These are phyloP conservation scores for Arabis hirsuta DNA, from an alignment of 345 rosid species.

Conservation along the genomic window DNA sequence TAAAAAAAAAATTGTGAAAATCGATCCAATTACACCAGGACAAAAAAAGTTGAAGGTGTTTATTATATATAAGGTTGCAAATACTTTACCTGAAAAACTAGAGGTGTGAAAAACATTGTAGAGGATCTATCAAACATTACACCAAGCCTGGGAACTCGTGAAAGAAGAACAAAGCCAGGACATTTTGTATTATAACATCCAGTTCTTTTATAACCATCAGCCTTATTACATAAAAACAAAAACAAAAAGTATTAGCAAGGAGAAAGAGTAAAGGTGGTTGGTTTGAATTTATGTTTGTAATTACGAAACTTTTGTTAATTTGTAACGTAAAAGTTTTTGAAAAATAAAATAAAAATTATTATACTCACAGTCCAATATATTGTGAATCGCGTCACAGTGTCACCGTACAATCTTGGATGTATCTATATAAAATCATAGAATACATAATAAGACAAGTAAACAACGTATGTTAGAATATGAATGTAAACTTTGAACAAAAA, in stretches of 20 bases:
- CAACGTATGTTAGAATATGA: too few species aligned
- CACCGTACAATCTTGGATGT: slow-evolving; percentile 30
- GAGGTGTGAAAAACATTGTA: background rate
- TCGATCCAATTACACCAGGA: too few species aligned
- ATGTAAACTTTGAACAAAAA: too few species aligned
- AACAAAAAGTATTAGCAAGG: background rate
- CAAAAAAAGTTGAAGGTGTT: background rate
- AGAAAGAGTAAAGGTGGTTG: background rate
- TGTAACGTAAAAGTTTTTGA: too few species aligned
- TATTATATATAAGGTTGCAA: too few species aligned
- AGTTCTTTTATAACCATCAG: slow-evolving; percentile 14
- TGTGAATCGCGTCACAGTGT: slow-evolving; percentile 30
- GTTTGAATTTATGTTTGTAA: background rate
- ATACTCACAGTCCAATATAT: slow-evolving; percentile 38
- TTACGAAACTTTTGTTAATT: background rate
- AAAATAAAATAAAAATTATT: background rate
- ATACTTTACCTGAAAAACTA: slow-evolving; percentile 9
- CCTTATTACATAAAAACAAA: background rate
- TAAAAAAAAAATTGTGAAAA: too few species aligned
- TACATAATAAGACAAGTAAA: background rate
- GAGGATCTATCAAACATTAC: slow-evolving; percentile 1
- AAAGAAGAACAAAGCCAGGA: slow-evolving; percentile 30
- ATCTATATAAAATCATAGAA: slow-evolving; percentile 8
- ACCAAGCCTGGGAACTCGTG: background rate
- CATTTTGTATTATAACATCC: slow-evolving; percentile 29